Conservation (phyloP, 805 yeast genomes). For the Nakazawaea wyomingensis region DNA sequence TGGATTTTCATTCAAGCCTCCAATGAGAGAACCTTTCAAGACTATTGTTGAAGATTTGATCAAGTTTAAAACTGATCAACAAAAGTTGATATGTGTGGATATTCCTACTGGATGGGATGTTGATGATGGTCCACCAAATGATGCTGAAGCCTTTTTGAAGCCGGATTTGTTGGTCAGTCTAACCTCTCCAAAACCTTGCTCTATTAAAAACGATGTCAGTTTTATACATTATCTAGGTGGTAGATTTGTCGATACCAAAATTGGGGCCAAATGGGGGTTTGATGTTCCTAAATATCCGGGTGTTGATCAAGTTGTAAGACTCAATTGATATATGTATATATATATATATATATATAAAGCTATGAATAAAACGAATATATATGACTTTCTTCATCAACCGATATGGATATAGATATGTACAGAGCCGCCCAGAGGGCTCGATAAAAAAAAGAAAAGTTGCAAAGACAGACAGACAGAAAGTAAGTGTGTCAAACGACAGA, state of each 20-base stretch:
- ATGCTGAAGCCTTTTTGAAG: conserved; percentile 35
- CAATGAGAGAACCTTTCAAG: conserved; percentile 75
- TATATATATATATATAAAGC: too few relatives aligned
- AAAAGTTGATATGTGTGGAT: conserved; percentile 66
- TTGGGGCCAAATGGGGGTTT: conserved; percentile 73
- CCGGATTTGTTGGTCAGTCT: conserved; percentile 74
- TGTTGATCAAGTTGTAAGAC: conserved; percentile 47
- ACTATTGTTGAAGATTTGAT: conserved; percentile 37
- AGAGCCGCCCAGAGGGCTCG: too few relatives aligned
- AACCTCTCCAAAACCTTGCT: conserved; percentile 93
- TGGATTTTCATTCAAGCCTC: conserved; percentile 92
- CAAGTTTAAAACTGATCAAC: conserved; percentile 21
- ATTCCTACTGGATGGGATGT: conserved; percentile 98
- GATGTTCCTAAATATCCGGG: conserved; percentile 57
- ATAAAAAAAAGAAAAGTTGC: too few relatives aligned
- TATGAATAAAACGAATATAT: too few relatives aligned
- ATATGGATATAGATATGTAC: too few relatives aligned
- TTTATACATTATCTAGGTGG: conserved; percentile 81
- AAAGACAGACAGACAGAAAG: too few relatives aligned
- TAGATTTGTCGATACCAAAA: conserved; percentile 60
- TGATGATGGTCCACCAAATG: conserved; percentile 62
- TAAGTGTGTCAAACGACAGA: too few relatives aligned
- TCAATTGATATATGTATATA: conserved; percentile 14
- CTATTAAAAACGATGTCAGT: conserved; percentile 35
- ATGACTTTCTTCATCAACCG: too few relatives aligned